A percentile compares a stretch with the other conserved stretches of the same genome.
Evolutionary conservation across 2,329 filamentous ascomycete genomes (phyloP).

Genomic region (Fusarium caatingaense): DNA sequence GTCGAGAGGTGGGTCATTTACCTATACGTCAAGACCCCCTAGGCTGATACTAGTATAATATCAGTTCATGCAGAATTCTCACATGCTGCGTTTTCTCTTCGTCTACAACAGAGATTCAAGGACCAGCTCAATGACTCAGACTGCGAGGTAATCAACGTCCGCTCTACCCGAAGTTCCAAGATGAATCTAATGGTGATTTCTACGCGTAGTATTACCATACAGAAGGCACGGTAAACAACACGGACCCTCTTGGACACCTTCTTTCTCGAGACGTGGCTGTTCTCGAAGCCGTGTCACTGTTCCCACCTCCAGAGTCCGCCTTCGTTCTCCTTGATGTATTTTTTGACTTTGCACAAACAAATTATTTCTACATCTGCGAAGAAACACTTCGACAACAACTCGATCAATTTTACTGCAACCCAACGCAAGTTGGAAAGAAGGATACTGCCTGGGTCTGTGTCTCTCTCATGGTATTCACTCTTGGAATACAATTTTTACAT

Average conservation of each 20-base stretch:
- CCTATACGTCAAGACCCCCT: no score
- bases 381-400: constrained; percentile 23
- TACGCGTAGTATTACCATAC: constrained; percentile 1
- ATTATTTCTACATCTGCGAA: constrained; percentile 44
- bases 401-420: constrained; percentile 23
- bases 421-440: not conserved
- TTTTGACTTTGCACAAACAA: constrained; percentile 40
- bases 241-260: constrained; percentile 7
- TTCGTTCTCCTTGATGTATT: constrained; percentile 32
- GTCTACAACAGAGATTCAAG: constrained; percentile 29
- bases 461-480: constrained; percentile 37
- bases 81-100: constrained; percentile 29
- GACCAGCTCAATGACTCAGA: constrained; percentile 5
- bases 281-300: constrained; percentile 35
- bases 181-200: not conserved
- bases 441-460: constrained; percentile 40
- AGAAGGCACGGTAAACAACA: not conserved
- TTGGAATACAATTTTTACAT: constrained; percentile 40
- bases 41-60: not conserved
- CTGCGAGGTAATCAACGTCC: constrained; percentile 11
- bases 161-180: no score
- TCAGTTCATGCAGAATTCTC: constrained; percentile 31
- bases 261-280: constrained; percentile 30
- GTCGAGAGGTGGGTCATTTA: not conserved
- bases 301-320: constrained; percentile 27